Base-by-base conservation (phyloP, 2,329 filamentous ascomycete species). In the Lachnellula willkommii region DNA sequence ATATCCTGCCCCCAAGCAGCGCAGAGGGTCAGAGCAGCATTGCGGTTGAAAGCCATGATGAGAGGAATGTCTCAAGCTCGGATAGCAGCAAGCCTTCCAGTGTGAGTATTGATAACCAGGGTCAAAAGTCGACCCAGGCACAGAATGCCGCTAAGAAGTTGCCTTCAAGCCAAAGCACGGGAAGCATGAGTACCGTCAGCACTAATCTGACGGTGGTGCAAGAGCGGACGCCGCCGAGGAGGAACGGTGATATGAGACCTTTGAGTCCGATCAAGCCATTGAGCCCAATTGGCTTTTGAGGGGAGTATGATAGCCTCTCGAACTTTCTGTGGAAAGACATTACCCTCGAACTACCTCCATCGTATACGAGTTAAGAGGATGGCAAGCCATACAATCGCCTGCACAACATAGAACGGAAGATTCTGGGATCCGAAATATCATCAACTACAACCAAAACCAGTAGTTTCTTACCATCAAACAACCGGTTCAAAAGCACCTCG, bases 211-310 rank as follows among this genome's bases (percentile, higher is more conserved):
- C 64, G 22, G 54, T 65, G 36, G 59, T 63, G 17, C 53, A 65
- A 28, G 61, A 65, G 32, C 57, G 50, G 5, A 55, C 60, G 12
- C 63, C 64, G 11, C 59, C 63, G 20, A 60, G 59, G 40, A 50
- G 42, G 49, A 65, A 55, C 52, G 52, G 50, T 17, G 62, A 66
- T 49, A 63, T 71, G 60, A 60, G 68, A 45, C 81, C 81, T 2
- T 69, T 87, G 37, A 87, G 84, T 57, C 84, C 84, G 4, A 86
- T 87, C 66, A 83, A 84, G 69, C 84, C 84, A 43, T 70, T 87
- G 47, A 87, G 83, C 37, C 83, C 83, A 12, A 73, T 85, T 66
- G 79, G 81, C 59, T 80, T 85, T 22, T 69, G 54, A 63, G 48
- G 42, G 9, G 22, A 32, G 15, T 35, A 17, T 14, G 15, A 43